Evolutionary conservation across 352 stramenopile genomes (phyloP).

Genomic region (Pythium sukuiense): DNA sequence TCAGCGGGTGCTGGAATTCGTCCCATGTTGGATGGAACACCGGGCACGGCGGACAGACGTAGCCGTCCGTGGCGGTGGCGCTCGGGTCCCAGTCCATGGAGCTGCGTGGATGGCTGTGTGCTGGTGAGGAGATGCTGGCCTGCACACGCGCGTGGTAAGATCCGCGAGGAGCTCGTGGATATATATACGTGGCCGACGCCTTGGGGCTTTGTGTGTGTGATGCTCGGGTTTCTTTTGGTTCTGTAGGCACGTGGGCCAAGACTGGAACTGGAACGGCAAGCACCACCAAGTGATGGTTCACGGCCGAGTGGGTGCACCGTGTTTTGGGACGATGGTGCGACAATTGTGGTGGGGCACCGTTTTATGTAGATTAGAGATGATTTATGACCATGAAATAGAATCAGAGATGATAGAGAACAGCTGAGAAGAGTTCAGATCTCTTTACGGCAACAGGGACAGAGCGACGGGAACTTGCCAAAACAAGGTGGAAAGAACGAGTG

Average conservation of each 20-base stretch:
- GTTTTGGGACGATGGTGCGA: slow-evolving; percentile 2
- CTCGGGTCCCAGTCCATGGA: slow-evolving; percentile 73
- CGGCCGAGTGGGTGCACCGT: not conserved
- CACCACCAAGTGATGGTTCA: not conserved
- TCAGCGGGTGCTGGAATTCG: slow-evolving; percentile 89
- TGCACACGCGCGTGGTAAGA: not conserved
- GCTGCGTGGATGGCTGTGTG: not conserved
- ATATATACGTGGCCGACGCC: slow-evolving; percentile 16
- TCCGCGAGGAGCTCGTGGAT: slow-evolving; percentile 1
- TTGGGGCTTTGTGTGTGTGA: not conserved
- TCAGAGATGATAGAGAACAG: no score
- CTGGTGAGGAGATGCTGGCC: not conserved
- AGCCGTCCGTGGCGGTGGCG: slow-evolving; percentile 56
- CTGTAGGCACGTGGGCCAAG: slow-evolving; percentile 10
- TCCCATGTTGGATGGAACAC: slow-evolving; percentile 86
- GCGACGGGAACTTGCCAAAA: slow-evolving; percentile 6
- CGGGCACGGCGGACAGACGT: slow-evolving; percentile 82
- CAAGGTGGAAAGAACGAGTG: slow-evolving; percentile 13
- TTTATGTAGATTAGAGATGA: not conserved
- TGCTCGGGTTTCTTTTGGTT: slow-evolving; percentile 9
- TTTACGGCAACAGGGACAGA: not conserved
- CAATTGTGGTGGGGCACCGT: not conserved
- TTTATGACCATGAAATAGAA: slow-evolving; percentile 2
- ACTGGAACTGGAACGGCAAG: not conserved
- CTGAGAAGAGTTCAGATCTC: not conserved